Evolutionary conservation across 2,329 filamentous ascomycete genomes (phyloP).

Genomic region (Ascomycota sp.): DNA sequence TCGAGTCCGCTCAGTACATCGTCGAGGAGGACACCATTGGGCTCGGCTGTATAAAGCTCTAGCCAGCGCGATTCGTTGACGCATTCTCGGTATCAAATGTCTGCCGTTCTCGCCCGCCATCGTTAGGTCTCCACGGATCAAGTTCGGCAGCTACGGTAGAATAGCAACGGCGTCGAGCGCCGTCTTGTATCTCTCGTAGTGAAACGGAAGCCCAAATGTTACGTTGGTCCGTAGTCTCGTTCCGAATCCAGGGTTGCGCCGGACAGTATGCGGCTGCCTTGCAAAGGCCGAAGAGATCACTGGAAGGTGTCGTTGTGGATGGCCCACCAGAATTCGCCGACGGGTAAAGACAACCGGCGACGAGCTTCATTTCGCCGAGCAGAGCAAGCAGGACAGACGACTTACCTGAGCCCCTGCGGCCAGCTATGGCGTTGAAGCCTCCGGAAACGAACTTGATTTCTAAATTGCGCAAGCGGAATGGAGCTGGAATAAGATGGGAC

Average conservation of each 20-base stretch:
- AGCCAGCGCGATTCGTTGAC: slow-evolving; percentile 5
- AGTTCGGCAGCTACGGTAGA: slow-evolving; percentile 48
- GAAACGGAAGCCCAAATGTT: slow-evolving; percentile 45
- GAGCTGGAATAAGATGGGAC: slow-evolving; percentile 7
- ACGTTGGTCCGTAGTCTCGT: slow-evolving; percentile 56
- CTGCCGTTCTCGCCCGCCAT: slow-evolving; percentile 21
- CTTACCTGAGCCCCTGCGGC: slow-evolving; percentile 51
- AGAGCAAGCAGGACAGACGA: slow-evolving; percentile 47
- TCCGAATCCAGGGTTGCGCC: slow-evolving; percentile 63
- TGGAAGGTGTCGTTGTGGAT: slow-evolving; percentile 40
- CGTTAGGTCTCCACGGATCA: slow-evolving; percentile 49
- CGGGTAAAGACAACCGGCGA: neutral
- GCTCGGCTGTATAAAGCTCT: slow-evolving; percentile 7
- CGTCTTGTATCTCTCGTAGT: slow-evolving; percentile 41
- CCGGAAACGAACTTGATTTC: slow-evolving; percentile 41
- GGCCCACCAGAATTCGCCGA: neutral
- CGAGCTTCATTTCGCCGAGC: slow-evolving; percentile 35
- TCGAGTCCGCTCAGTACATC: slow-evolving; percentile 61
- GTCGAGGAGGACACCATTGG: slow-evolving; percentile 32
- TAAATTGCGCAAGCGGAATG: slow-evolving; percentile 42
- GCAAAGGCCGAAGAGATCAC: slow-evolving; percentile 41
- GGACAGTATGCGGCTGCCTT: slow-evolving; percentile 11
- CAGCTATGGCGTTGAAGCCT: slow-evolving; percentile 46
- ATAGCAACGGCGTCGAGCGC: slow-evolving; percentile 51
- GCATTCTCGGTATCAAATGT: slow-evolving; percentile 4